phyloP scores from a whole-genome alignment of 1,284 basidiomycete species.

The Sporisorium graminicola region DNA sequence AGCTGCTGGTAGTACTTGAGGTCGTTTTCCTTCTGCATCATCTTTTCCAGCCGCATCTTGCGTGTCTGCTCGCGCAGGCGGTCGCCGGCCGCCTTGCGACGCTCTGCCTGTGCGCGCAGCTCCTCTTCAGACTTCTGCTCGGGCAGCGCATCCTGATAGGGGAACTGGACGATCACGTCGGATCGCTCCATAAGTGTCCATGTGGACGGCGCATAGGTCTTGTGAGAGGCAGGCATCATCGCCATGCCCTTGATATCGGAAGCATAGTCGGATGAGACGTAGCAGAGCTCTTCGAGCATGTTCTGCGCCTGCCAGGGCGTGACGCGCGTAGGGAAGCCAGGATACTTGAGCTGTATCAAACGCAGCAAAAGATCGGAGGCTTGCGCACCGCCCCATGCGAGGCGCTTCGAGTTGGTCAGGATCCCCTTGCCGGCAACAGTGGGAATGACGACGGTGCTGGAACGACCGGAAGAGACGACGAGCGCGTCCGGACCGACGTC shows the following conservation, averaged over 20 bases:
- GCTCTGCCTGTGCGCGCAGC: constrained; percentile 80
- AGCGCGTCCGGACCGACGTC: constrained; percentile 58
- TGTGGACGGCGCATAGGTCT: constrained; percentile 76
- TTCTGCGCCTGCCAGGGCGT: constrained; percentile 76
- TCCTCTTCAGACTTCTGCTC: constrained; percentile 95
- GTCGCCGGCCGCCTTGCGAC: constrained; percentile 84
- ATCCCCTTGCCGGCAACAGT: constrained; percentile 58
- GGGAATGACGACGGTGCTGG: constrained; percentile 64
- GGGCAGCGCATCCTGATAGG: constrained; percentile 71
- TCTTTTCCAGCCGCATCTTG: constrained; percentile 80
- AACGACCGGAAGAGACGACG: constrained; percentile 59
- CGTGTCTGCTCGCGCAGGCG: constrained; percentile 93
- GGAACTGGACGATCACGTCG: constrained; percentile 72
- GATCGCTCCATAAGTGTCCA: constrained; percentile 66
- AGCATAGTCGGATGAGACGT: constrained; percentile 84
- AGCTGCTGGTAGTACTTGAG: constrained; percentile 80
- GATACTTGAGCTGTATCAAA: constrained; percentile 94
- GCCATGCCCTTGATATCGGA: constrained; percentile 74
- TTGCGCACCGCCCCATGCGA: constrained; percentile 93
- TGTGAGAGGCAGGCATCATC: constrained; percentile 74
- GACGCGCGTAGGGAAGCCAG: constrained; percentile 79
- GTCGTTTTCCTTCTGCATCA: constrained; percentile 85
- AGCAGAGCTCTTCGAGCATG: constrained; percentile 89
- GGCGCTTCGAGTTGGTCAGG: constrained; percentile 72
- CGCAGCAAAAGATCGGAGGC: constrained; percentile 91